Conservation (phyloP, 106 monocot genomes). For the Dioscorea alata region DNA sequence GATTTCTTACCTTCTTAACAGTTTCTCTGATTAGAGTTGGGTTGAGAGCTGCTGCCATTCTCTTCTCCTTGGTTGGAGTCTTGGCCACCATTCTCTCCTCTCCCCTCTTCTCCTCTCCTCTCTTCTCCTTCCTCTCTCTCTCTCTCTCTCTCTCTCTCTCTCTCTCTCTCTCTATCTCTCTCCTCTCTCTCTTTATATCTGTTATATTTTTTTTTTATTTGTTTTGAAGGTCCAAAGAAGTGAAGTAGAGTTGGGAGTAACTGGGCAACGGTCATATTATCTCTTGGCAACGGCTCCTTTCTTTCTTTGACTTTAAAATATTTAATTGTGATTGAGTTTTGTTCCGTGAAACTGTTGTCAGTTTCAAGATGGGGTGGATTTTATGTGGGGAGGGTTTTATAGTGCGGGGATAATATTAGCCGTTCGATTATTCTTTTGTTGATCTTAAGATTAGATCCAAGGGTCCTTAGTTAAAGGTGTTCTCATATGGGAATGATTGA, state of each 20-base stretch:
- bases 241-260: neutral
- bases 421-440: no score
- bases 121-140: conserved; percentile 6
- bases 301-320: neutral
- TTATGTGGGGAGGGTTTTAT: no score
- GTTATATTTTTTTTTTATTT: no score
- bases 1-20: conserved; percentile 49
- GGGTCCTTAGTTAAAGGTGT: no score
- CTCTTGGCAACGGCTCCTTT: conserved; percentile 7
- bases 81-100: conserved; percentile 62
- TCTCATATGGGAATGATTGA: no score
- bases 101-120: conserved; percentile 6
- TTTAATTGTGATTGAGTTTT: no score
- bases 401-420: no score
- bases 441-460: no score
- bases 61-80: conserved; percentile 51
- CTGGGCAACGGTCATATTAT: conserved; percentile 6
- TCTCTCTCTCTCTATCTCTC: neutral
- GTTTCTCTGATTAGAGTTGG: conserved; percentile 68
- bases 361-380: no score
- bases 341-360: no score
- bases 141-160: conserved; percentile 1
- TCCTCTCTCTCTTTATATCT: neutral
- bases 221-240: neutral
- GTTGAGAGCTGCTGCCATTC: conserved; percentile 41